A percentile compares a stretch with the other conserved stretches of the same genome.
Evolutionary conservation across 2,329 filamentous ascomycete species (phyloP).

Genomic region (Thielaviopsis musarum): DNA sequence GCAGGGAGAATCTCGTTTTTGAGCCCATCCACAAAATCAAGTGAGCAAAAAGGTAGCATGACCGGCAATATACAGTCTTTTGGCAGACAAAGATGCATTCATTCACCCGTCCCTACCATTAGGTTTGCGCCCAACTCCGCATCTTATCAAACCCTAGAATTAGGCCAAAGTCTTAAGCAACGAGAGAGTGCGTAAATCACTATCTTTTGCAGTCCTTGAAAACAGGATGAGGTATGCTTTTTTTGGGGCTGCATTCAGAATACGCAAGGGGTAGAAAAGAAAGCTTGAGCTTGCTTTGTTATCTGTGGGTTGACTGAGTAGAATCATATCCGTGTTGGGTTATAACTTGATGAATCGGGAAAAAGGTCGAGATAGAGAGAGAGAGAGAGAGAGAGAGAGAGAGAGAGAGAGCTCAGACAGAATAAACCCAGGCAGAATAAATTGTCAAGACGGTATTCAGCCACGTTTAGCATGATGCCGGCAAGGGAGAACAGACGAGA

Average conservation of each 20-base stretch:
- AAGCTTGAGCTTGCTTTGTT: no score
- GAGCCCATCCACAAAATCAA: not conserved
- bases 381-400: not conserved
- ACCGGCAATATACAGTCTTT: not conserved
- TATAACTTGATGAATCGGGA: not conserved
- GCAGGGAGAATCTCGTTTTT: not conserved
- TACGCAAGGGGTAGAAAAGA: no score
- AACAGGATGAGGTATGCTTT: no score
- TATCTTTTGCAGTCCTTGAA: no score
- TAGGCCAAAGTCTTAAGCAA: no score
- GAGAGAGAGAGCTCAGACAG: no score
- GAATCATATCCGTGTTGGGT: not conserved
- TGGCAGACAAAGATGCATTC: not conserved
- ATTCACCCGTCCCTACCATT: not conserved
- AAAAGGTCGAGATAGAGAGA: not conserved
- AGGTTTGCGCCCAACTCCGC: no score
- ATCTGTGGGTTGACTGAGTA: no score
- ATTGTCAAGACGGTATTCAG: not conserved
- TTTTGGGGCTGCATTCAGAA: no score
- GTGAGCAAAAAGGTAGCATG: not conserved
- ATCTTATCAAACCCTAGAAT: no score
- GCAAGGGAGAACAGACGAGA: not conserved
- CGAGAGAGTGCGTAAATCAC: no score
- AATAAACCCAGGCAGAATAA: no score
- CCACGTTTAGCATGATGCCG: not conserved